A percentile compares a stretch with the other conserved stretches of the same genome.
Evolutionary conservation across 108 stramenopile genomes (phyloP).

Genomic region (Skeletonema menzelii): DNA sequence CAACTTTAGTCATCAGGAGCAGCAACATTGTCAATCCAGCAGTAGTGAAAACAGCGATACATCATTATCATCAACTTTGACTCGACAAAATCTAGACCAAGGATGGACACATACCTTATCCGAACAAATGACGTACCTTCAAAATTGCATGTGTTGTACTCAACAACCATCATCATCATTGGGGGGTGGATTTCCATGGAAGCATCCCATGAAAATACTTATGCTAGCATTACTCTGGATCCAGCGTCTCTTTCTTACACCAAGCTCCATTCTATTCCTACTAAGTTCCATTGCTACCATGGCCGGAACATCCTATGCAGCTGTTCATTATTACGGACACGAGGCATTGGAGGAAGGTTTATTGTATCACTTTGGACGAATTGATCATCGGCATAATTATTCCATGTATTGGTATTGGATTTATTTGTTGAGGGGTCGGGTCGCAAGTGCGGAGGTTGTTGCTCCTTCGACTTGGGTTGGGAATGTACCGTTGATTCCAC

Average conservation of each 20-base stretch:
- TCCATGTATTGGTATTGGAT: slow-evolving; percentile 89
- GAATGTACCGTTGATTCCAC: slow-evolving; percentile 7
- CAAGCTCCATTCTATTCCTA: slow-evolving; percentile 67
- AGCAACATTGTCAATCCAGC: slow-evolving; percentile 4
- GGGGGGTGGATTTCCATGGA: slow-evolving; percentile 37
- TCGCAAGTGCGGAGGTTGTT: neutral
- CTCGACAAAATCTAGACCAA: neutral
- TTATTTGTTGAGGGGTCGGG: slow-evolving; percentile 76
- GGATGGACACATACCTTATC: slow-evolving; percentile 22
- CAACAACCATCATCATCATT: neutral
- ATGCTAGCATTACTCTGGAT: slow-evolving; percentile 27
- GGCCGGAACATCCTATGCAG: slow-evolving; percentile 55
- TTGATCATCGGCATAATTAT: slow-evolving; percentile 96
- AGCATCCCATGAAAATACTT: slow-evolving; percentile 26
- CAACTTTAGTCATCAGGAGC: slow-evolving; percentile 44
- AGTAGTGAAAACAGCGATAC: neutral
- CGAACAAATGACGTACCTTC: slow-evolving; percentile 16
- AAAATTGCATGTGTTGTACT: slow-evolving; percentile 21
- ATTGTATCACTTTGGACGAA: slow-evolving; percentile 92
- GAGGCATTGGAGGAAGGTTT: slow-evolving; percentile 85
- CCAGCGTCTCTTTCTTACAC: slow-evolving; percentile 36
- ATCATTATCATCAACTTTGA: neutral
- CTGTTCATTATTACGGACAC: slow-evolving; percentile 67
- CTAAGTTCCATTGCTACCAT: slow-evolving; percentile 61
- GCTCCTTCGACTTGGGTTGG: neutral